Conservation (phyloP, 2,329 filamentous ascomycete genomes). For the Dothistroma septosporum region DNA sequence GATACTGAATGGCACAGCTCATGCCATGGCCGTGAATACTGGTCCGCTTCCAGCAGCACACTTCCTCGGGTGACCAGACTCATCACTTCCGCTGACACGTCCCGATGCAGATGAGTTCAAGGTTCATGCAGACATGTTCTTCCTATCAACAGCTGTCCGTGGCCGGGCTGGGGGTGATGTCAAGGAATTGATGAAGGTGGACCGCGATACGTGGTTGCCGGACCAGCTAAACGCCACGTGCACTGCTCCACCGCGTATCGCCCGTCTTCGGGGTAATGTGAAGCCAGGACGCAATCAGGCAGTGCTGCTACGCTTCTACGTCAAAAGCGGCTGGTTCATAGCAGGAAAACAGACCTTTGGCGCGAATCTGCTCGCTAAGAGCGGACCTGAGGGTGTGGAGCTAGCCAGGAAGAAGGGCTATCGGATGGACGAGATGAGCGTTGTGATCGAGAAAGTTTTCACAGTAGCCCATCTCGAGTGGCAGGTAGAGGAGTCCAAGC, state of each 20-base stretch:
- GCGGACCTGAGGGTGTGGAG: not conserved
- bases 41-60: not conserved
- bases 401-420: not conserved
- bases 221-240: not conserved
- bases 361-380: not conserved
- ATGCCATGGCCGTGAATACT: not conserved
- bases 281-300: not conserved
- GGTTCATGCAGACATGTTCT: not conserved
- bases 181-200: not conserved
- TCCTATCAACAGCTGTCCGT: not conserved
- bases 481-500: not conserved
- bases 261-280: not conserved
- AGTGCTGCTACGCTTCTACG: not conserved
- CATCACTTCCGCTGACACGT: not conserved
- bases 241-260: not conserved
- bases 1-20: not conserved
- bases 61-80: not conserved
- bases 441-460: not conserved
- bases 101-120: not conserved
- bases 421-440: not conserved
- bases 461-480: not conserved
- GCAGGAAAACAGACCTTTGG: not conserved
- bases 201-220: not conserved
- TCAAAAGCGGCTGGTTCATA: not conserved
- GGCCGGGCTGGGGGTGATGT: not conserved